Evolutionary conservation across 1,139 yeast genomes (phyloP), one percentile per base, ranked within the genome.

Genomic region (Meyerozyma guilliermondii): DNA sequence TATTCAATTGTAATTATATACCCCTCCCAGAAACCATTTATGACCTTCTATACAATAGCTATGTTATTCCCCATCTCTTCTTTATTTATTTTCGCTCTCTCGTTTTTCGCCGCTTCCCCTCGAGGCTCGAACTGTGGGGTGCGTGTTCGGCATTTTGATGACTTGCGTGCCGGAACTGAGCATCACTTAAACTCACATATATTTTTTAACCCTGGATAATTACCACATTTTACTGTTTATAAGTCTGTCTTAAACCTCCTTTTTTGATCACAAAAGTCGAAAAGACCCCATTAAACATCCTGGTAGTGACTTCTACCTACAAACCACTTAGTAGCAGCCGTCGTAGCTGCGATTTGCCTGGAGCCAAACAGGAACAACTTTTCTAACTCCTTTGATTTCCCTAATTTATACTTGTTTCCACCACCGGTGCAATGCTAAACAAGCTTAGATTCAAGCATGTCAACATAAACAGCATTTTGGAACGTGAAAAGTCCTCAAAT

Each of bases 111-210:
- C 28, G 28, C 28, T 26, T 26, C 28, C 13, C 28, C 11, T 26
- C 14, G 33, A 29, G 33, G 33, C 33, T 29, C 33, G 16, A 9
- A 29, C 33, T 33, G 36, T 33, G 36, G 36, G 36, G 36, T 33
- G 36, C 36, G 36, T 33, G 36, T 20, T 33, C 36, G 36, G 36
- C 36, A 23, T 33, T 33, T 33, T 33, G 36, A 33, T 33, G 36
- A 33, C 36, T 33, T 33, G 24, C 23, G 13, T 17, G 24, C 24
- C 36, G 36, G 36, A 33, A 10, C 14, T 33, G 36, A 33, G 36
- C 23, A 33, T 18, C 36, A 33, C 18, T 7, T 26, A 28, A 7
- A n/a, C 6, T 28, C 11, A 13, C 33, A 11, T 29, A 29, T 13
- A 13, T 29, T 29, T 29, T 27, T 29, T 29, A 29, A 13, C 33